Evolutionary conservation across 2,329 filamentous ascomycete genomes (phyloP).

Genomic region (Phialocephala sp.): DNA sequence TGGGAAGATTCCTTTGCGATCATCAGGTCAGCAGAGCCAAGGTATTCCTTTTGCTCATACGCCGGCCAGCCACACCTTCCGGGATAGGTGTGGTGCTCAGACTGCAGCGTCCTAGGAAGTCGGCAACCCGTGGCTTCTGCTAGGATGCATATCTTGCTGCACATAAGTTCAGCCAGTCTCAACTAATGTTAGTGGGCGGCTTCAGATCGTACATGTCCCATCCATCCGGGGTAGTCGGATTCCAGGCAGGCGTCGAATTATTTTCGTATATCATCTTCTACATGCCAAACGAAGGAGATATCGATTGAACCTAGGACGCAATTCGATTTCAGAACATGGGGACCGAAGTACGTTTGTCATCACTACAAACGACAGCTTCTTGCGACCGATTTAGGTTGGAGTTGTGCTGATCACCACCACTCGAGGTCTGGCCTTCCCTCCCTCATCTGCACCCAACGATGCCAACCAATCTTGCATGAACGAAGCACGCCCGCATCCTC

Average conservation of each 20-base stretch:
- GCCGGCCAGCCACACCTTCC: slow-evolving; percentile 4
- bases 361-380: neutral
- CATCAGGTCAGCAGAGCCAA: neutral
- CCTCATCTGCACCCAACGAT: slow-evolving; percentile 21
- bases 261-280: neutral
- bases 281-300: neutral
- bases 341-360: neutral
- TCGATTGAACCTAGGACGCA: neutral
- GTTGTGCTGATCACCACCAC: slow-evolving; percentile 14
- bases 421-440: slow-evolving; percentile 8
- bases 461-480: slow-evolving; percentile 29
- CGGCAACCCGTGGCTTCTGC: slow-evolving; percentile 9
- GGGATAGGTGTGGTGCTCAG: slow-evolving; percentile 3
- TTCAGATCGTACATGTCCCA: neutral
- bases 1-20: neutral
- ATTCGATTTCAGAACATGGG: neutral
- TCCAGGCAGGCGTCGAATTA: neutral
- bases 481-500: slow-evolving; percentile 28
- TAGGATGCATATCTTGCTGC: slow-evolving; percentile 11
- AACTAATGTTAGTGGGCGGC: neutral
- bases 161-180: neutral
- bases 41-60: neutral
- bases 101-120: slow-evolving; percentile 2
- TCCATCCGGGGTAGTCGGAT: neutral
- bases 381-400: neutral